Evolutionary conservation across 2,329 filamentous ascomycete genomes (phyloP).

Genomic region (Davidsoniella virescens): DNA sequence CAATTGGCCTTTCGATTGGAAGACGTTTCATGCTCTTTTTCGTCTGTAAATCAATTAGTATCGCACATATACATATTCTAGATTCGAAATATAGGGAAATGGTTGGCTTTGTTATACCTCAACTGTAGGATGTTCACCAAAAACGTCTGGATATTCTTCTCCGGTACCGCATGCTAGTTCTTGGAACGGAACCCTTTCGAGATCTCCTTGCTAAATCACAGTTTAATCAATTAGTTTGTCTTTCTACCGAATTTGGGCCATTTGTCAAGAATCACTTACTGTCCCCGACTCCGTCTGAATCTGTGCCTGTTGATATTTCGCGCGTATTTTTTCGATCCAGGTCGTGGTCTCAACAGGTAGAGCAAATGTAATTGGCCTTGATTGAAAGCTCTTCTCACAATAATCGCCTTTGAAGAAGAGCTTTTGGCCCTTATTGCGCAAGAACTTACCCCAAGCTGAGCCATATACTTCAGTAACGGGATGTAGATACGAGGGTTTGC

Average conservation of each 20-base stretch:
- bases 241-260: no score
- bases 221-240: no score
- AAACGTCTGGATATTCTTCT: constrained; percentile 1
- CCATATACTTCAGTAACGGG: constrained; percentile 1
- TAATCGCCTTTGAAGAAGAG: constrained; percentile 5
- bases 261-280: no score
- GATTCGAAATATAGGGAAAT: no score
- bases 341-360: neutral
- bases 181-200: neutral
- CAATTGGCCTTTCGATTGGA: neutral
- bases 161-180: neutral
- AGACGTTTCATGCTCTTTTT: no score
- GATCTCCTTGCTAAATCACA: neutral
- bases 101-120: neutral
- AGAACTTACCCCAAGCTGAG: constrained; percentile 4
- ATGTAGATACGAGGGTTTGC: constrained; percentile 1
- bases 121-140: neutral
- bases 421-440: constrained; percentile 4
- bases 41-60: no score
- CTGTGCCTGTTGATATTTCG: neutral
- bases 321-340: neutral
- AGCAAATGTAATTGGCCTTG: constrained; percentile 5
- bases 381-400: neutral
- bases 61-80: no score
- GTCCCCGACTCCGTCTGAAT: no score